phyloP scores from a whole-genome alignment of 345 rosid species.

The Melastoma malabathricum region DNA sequence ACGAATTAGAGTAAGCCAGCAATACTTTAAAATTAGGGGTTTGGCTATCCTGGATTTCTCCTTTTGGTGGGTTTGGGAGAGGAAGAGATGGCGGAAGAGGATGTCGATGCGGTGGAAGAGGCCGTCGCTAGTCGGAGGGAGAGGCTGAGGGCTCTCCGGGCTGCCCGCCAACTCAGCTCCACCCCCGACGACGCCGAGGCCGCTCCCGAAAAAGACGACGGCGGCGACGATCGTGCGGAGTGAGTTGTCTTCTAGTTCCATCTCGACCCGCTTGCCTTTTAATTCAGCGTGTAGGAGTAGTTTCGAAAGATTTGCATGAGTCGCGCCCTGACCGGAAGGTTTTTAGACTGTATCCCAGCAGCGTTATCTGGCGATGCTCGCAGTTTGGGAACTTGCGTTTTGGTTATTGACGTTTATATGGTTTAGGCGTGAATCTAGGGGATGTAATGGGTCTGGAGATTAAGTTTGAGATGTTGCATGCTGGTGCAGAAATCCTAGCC shows the following conservation, averaged over 20 bases:
- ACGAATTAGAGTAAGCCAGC: no score
- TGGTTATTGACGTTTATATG: no score
- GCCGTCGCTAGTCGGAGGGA: constrained; percentile 63
- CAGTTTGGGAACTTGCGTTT: no score
- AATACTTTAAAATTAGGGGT: no score
- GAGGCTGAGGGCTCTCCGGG: constrained; percentile 64
- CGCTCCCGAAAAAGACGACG: constrained; percentile 3
- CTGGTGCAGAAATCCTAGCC: constrained; percentile 36
- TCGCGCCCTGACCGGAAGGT: no score
- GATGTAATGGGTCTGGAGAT: neutral
- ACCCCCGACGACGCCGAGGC: constrained; percentile 29
- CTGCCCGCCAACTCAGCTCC: constrained; percentile 52
- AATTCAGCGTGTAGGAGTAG: no score
- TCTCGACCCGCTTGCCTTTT: neutral
- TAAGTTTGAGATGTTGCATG: neutral
- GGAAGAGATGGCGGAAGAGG: constrained; percentile 9
- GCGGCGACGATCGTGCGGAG: constrained; percentile 8
- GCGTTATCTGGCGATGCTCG: no score
- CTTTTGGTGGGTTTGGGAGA: no score
- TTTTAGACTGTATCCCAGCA: no score
- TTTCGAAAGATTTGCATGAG: no score
- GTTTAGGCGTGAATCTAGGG: no score
- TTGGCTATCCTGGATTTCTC: no score
- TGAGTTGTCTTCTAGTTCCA: constrained; percentile 5
- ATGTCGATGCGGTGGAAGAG: constrained; percentile 56